These are phyloP conservation scores for Phenoliferia sp. DNA, from an alignment of 1,284 basidiomycete genomes.

Conservation along the genomic window DNA sequence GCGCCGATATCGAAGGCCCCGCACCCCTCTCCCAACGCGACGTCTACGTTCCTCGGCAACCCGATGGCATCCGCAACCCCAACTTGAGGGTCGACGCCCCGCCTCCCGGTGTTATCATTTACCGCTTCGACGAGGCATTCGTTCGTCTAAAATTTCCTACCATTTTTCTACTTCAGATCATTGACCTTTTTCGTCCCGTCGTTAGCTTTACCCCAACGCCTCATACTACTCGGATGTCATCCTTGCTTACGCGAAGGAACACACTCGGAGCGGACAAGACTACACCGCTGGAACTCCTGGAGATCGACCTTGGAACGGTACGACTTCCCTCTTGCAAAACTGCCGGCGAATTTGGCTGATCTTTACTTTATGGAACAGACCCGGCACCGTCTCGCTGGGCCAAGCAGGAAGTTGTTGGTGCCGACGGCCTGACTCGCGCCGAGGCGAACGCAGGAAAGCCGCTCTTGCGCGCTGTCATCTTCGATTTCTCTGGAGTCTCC, in stretches of 20 bases:
- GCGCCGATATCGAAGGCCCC: conserved; percentile 43
- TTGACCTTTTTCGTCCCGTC: background rate
- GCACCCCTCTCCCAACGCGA: conserved; percentile 50
- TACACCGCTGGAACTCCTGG: conserved; percentile 48
- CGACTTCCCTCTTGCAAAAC: background rate
- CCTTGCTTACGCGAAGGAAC: conserved; percentile 72
- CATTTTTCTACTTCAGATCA: background rate
- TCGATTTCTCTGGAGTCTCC: conserved; percentile 79
- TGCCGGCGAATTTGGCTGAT: background rate
- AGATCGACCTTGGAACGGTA: conserved; percentile 83
- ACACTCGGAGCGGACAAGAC: conserved; percentile 65
- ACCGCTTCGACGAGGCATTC: conserved; percentile 89
- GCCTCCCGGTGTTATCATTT: conserved; percentile 81
- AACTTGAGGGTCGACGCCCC: conserved; percentile 72
- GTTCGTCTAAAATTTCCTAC: background rate
- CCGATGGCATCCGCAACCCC: conserved; percentile 60
- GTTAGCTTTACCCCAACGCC: conserved; percentile 77
- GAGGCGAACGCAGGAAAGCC: conserved; percentile 53
- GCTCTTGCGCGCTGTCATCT: conserved; percentile 73
- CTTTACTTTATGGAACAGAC: conserved; percentile 38
- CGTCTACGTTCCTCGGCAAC: conserved; percentile 73
- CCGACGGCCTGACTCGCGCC: conserved; percentile 42
- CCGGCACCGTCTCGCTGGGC: conserved; percentile 53
- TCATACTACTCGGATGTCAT: conserved; percentile 68
- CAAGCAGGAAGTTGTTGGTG: conserved; percentile 41